phyloP scores from a whole-genome alignment of 2,329 filamentous ascomycete species.

The Ophiostoma australiae region DNA sequence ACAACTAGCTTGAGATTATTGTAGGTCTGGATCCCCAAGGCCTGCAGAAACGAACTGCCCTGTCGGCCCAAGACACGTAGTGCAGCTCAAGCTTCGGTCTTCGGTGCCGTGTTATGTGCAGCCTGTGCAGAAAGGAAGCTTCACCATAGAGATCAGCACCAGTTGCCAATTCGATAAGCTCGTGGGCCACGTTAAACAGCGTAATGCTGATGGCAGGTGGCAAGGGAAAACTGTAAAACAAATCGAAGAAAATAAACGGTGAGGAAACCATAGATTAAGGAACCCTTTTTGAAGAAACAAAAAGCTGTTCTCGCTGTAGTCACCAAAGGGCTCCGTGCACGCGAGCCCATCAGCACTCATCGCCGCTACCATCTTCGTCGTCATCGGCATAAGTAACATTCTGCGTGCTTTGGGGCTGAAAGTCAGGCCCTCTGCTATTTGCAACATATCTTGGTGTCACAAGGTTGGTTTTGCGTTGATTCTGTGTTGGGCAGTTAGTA shows the following conservation, averaged over 20 bases:
- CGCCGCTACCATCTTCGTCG: constrained; percentile 25
- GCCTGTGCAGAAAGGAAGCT: too few species aligned
- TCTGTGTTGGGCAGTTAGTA: not conserved
- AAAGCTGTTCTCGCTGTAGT: too few species aligned
- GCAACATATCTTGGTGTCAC: constrained; percentile 22
- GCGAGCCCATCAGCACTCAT: constrained; percentile 21
- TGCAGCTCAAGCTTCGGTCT: too few species aligned
- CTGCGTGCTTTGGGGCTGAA: constrained; percentile 10
- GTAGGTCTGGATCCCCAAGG: not conserved
- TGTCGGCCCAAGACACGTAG: not conserved
- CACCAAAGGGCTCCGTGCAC: not conserved
- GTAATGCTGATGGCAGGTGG: too few species aligned
- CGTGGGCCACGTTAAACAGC: too few species aligned
- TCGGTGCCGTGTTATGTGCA: too few species aligned
- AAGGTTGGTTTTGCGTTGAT: constrained; percentile 21
- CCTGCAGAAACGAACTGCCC: not conserved
- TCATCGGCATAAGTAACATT: constrained; percentile 21
- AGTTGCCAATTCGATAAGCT: too few species aligned
- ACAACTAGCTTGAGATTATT: not conserved
- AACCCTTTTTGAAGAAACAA: too few species aligned
- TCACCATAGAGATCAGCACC: too few species aligned
- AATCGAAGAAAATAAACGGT: too few species aligned
- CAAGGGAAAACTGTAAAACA: not conserved
- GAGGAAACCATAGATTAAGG: too few species aligned
- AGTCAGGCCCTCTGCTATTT: constrained; percentile 11